Percentiles rank a stretch among this genome's conserved stretches.
phyloP scores from a whole-genome alignment of 257 asterid genomes.

The Plantago ovata region DNA sequence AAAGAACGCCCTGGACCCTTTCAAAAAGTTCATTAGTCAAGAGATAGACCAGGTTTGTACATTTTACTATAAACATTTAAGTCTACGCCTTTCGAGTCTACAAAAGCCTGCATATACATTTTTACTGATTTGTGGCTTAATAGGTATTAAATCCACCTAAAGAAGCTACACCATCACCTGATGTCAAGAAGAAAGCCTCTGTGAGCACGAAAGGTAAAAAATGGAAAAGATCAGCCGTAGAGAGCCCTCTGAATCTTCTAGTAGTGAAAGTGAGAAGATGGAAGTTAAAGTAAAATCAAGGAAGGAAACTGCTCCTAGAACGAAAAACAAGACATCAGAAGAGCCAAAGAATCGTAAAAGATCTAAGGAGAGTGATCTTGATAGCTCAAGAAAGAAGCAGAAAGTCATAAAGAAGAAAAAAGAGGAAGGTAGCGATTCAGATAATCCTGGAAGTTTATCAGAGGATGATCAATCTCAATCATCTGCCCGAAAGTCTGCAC shows the following conservation, averaged over 20 bases:
- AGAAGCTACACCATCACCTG: slow-evolving; percentile 37
- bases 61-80: slow-evolving; percentile 9
- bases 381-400: slow-evolving; percentile 47
- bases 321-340: slow-evolving; percentile 37
- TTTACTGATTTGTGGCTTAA: slow-evolving; percentile 11
- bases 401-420: slow-evolving; percentile 40
- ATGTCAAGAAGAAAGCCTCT: slow-evolving; percentile 39
- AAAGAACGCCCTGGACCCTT: slow-evolving; percentile 63
- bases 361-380: slow-evolving; percentile 35
- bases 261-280: slow-evolving; percentile 37
- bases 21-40: slow-evolving; percentile 56
- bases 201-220: slow-evolving; percentile 30
- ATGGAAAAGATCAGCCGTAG: slow-evolving; percentile 30
- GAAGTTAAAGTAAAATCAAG: slow-evolving; percentile 35
- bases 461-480: slow-evolving; percentile 56
- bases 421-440: slow-evolving; percentile 46
- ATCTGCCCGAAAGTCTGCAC: slow-evolving; percentile 40
- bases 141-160: slow-evolving; percentile 53
- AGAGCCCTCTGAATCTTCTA: slow-evolving; percentile 34
- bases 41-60: slow-evolving; percentile 62
- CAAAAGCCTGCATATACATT: background rate
- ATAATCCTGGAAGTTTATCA: slow-evolving; percentile 45
- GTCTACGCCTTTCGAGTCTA: background rate
- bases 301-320: slow-evolving; percentile 40
- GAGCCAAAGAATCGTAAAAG: slow-evolving; percentile 61